Base-by-base conservation (phyloP, 208 protist species). In the Kentomonas sorsogonicus region DNA sequence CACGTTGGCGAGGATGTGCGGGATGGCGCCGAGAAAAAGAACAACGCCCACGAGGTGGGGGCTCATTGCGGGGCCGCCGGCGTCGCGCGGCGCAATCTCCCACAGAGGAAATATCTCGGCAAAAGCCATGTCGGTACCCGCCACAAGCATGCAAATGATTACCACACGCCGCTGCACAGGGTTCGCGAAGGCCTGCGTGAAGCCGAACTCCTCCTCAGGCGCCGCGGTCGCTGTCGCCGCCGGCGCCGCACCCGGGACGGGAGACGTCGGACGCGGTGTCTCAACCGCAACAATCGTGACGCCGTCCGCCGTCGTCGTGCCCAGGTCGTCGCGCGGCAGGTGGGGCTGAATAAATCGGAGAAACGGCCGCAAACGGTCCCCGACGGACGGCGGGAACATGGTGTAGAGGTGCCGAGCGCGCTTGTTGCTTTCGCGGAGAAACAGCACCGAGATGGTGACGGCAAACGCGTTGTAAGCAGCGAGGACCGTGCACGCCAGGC, bases 91-190 rank as follows among this genome's bases (percentile, higher is more conserved):
- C 7, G 77, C 81, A 39, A 82, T 79, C 15, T 57, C 61, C 81
- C 81, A 89, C 33, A 89, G 61, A n/a, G 81, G 81, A 16, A 89
- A 25, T 36, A 77, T 57, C 48, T 85, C 74, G n/a, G 39, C 59
- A 39, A 65, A 81, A n/a, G 63, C 52, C 66, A 83, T 79, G 53
- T 90, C 83, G 0, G 75, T 57, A 2, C 45, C 69, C 29, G 53
- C 30, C 1, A 90, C 16, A 0, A 82, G 29, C 69, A 86, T 74
- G 66, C 78, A 86, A 20, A 86, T 57, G 18, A 84, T 63, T 5
- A 69, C 69, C 18, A 83, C 60, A 43, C 68, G 57, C 23, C 77
- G 63, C 13, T 72, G 79, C 3, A 26, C 62, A 1, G 58, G 46
- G 31, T 64, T 56, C n/a, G 18, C 11, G 38, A 77, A 70, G 3